Evolutionary conservation across 176 grass and related monocot species (phyloP).

Genomic region (Alloteropsis semialata): DNA sequence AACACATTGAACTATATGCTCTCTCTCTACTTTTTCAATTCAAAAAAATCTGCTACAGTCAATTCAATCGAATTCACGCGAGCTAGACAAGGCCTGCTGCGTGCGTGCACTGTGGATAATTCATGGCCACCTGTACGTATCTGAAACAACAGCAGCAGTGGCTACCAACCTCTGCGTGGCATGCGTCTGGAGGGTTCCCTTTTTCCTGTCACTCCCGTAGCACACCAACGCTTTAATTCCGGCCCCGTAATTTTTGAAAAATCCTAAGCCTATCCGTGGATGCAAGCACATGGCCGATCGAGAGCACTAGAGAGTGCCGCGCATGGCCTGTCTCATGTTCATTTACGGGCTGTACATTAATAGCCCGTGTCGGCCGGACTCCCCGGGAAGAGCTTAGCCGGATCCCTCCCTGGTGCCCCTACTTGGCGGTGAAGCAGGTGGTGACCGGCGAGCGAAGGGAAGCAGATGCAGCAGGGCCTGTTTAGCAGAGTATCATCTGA

Average conservation of each 20-base stretch:
- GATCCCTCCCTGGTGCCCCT: not conserved
- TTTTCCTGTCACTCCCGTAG: not conserved
- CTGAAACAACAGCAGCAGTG: not conserved
- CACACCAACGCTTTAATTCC: not conserved
- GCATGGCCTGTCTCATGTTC: too few species aligned
- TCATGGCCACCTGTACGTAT: not conserved
- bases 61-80: too few species aligned
- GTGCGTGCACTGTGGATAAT: not conserved
- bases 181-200: not conserved
- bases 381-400: too few species aligned
- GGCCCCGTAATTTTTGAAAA: not conserved
- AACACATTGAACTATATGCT: too few species aligned
- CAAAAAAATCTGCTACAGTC: too few species aligned
- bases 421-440: not conserved
- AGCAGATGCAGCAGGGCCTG: too few species aligned
- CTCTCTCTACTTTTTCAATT: too few species aligned
- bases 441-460: too few species aligned
- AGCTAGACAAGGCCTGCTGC: too few species aligned
- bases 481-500: too few species aligned
- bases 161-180: not conserved
- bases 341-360: not conserved
- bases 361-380: conserved; percentile 6
- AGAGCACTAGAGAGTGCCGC: too few species aligned
- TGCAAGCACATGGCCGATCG: not conserved
- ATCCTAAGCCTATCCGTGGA: not conserved